Percentiles rank a stretch among this genome's conserved stretches.
Evolutionary conservation across 257 asterid genomes (phyloP).

Genomic region (Solanum etuberosum): DNA sequence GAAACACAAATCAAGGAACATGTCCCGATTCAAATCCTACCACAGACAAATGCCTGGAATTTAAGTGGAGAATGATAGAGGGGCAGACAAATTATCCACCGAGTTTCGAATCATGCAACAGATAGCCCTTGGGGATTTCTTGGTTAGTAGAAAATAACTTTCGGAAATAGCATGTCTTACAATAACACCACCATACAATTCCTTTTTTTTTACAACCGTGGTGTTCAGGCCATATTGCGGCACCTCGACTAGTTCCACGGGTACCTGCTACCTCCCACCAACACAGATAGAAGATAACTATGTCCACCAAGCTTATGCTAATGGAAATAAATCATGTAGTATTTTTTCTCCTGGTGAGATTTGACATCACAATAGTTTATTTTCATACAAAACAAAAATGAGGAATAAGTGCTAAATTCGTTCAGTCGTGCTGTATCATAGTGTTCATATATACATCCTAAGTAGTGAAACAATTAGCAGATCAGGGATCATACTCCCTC

Average conservation of each 20-base stretch:
- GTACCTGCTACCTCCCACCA: not conserved
- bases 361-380: not conserved
- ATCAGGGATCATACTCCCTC: not conserved
- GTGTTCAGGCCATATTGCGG: accelerated
- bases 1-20: not conserved
- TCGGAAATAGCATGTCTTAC: not conserved
- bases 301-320: not conserved
- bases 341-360: not conserved
- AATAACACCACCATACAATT: not conserved
- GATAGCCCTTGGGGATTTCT: not conserved
- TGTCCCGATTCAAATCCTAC: not conserved
- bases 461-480: not conserved
- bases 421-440: not conserved
- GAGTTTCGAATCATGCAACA: not conserved
- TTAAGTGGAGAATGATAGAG: not conserved
- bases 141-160: not conserved
- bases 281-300: not conserved
- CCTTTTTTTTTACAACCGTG: accelerated
- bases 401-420: not conserved
- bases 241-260: not conserved
- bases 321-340: not conserved
- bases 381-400: not conserved
- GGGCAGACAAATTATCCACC: not conserved
- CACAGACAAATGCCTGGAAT: not conserved
- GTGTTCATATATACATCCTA: not conserved